Conservation (phyloP, 306 rosid species). For the Spatholobus suberectus region DNA sequence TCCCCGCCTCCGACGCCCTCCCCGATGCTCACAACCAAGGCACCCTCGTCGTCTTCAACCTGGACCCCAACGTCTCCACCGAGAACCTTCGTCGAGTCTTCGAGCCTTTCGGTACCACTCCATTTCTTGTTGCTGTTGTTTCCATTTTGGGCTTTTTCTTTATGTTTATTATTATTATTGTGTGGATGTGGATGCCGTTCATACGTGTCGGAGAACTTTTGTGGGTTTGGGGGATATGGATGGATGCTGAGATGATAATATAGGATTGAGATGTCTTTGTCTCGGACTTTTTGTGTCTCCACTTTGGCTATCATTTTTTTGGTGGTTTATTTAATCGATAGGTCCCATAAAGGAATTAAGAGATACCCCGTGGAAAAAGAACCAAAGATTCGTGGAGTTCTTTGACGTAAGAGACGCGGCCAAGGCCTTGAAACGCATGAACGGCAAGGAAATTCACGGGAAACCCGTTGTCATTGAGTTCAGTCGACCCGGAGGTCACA, state of each 20-base stretch:
- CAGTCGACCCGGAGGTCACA: conserved; percentile 76
- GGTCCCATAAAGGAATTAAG: conserved; percentile 89
- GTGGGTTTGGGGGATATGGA: too few species aligned
- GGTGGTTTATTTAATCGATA: neutral
- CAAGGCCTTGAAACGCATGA: conserved; percentile 70
- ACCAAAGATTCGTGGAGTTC: conserved; percentile 83
- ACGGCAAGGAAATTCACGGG: conserved; percentile 72
- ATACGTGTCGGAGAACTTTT: too few species aligned
- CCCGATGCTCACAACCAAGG: conserved; percentile 85
- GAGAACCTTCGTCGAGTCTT: conserved; percentile 52
- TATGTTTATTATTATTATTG: neutral
- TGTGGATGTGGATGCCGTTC: too few species aligned
- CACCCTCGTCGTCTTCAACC: conserved; percentile 76
- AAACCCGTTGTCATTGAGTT: conserved; percentile 65
- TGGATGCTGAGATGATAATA: neutral
- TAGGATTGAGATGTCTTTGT: conserved; percentile 20
- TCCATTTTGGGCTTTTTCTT: neutral
- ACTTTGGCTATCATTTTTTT: neutral
- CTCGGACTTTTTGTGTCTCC: neutral
- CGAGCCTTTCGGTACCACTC: conserved; percentile 67
- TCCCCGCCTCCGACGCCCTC: neutral
- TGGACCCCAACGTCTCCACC: conserved; percentile 58
- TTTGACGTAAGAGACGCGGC: conserved; percentile 82
- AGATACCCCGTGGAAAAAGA: conserved; percentile 71
- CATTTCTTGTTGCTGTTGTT: too few species aligned